Evolutionary conservation across 1,284 basidiomycete species (phyloP), one percentile per base, ranked within the genome.

Genomic region (Fistulinella cinereoalba): DNA sequence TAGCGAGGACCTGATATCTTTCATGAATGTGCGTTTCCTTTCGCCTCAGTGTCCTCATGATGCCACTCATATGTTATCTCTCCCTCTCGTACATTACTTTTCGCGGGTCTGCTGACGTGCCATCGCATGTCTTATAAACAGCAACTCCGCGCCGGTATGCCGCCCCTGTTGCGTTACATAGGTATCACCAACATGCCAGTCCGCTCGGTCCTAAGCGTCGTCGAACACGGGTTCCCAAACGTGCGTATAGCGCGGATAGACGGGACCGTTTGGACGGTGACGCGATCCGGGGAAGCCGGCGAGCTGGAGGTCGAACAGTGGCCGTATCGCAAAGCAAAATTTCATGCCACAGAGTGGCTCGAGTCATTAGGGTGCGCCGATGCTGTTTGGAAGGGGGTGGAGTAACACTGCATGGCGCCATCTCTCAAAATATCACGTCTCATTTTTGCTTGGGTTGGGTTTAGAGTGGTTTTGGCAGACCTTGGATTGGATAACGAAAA

Each of bases 101-200:
- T 37, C 16, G 16, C n/a, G 13, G 11, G 37, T 27, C 25, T 27
- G 12, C 38, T 51, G 34, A 46, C n/a, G 8, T 28, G 49, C 33
- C 18, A 4, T 9, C 6, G 6, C n/a, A n/a, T n/a, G 12, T 41
- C 22, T 21, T n/a, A 3, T 40, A 13, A 49, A 21, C 50, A 85
- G 81, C 81, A 84, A 77, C 62, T 86, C 6, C 75, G 76, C 21
- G 61, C 71, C 4, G 81, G 82, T 0, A 64, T 85, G 33, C 84
- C 83, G 1, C 71, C 72, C 0, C 52, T 58, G 21, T 64, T 86
- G 41, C 70, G 73, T 25, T 83, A 79, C 58, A 67, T 85, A 33
- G 76, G 75, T 0, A 65, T 85, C 13, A 67, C 70, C 13, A 76
- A 78, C 48, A 71, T 75, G 48, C 66, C 71, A 23, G 52, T 77